A percentile compares a stretch with the other conserved stretches of the same genome.
Conservation (phyloP, 2,329 filamentous ascomycete species). For the Orbilia brochopaga region DNA sequence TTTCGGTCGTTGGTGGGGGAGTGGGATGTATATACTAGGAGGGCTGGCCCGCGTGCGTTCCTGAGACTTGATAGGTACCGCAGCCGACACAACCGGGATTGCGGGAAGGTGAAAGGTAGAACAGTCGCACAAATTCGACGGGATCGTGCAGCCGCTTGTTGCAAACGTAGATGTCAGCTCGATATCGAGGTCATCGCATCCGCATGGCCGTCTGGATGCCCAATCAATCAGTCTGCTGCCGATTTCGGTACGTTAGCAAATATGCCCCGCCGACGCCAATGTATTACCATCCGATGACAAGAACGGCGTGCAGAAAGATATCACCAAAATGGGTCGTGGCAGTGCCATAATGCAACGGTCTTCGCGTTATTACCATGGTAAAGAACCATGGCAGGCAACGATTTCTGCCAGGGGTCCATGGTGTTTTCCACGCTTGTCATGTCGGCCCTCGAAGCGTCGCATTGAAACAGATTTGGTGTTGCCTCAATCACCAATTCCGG, state of each 20-base stretch:
- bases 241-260: neutral
- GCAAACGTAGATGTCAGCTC: slow-evolving; percentile 43
- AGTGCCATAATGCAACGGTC: neutral
- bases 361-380: neutral
- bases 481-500: slow-evolving; percentile 4
- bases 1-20: neutral
- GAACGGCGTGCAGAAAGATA: neutral
- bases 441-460: slow-evolving; percentile 28
- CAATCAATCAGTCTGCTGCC: neutral
- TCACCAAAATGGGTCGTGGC: neutral
- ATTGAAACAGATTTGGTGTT: slow-evolving; percentile 45
- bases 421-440: slow-evolving; percentile 19
- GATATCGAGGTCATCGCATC: slow-evolving; percentile 47
- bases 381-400: neutral
- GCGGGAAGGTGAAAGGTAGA: neutral
- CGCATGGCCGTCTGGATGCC: neutral
- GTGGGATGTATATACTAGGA: slow-evolving; percentile 3
- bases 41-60: slow-evolving; percentile 11
- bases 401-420: neutral
- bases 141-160: slow-evolving; percentile 43
- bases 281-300: neutral
- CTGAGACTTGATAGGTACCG: slow-evolving; percentile 8
- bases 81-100: slow-evolving; percentile 19
- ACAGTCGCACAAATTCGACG: slow-evolving; percentile 25
- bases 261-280: neutral